phyloP scores from a whole-genome alignment of 176 grass and related monocot species.

The Alopecurus myosuroides region DNA sequence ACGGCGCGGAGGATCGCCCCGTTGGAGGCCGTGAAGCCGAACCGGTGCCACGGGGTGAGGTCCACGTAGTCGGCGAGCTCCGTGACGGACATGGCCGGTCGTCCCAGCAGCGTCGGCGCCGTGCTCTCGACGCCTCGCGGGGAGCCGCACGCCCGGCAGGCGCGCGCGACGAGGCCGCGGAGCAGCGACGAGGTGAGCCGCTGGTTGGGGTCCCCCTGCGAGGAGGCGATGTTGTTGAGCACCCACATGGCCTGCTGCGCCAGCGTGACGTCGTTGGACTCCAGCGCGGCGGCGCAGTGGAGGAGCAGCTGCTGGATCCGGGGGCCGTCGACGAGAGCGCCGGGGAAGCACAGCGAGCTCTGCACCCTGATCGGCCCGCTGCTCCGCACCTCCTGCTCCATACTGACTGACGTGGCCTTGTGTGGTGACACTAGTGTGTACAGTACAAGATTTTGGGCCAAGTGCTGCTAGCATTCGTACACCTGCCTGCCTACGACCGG shows the following conservation, averaged over 20 bases:
- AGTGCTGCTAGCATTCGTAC: background rate
- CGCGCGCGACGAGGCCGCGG: conserved; percentile 68
- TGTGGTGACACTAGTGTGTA: background rate
- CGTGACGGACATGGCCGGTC: conserved; percentile 61
- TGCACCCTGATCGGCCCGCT: conserved; percentile 12
- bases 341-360: conserved; percentile 25
- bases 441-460: background rate
- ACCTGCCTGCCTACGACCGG: background rate
- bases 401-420: background rate
- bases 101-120: background rate
- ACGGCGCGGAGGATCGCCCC: conserved; percentile 66
- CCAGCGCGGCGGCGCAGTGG: conserved; percentile 78
- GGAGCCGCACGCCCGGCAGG: conserved; percentile 48
- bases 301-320: conserved; percentile 88
- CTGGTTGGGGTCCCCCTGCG: conserved; percentile 80
- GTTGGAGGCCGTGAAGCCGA: conserved; percentile 85
- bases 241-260: conserved; percentile 97
- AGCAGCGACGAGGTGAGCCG: conserved; percentile 82
- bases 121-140: background rate
- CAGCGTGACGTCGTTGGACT: conserved; percentile 89
- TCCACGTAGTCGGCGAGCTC: conserved; percentile 87
- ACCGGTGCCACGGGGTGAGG: conserved; percentile 84
- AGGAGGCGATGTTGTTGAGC: conserved; percentile 91
- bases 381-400: conserved; percentile 27
- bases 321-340: conserved; percentile 53